Conservation (phyloP, 2,329 filamentous ascomycete genomes). For the Magnaporthiopsis incrustans region DNA sequence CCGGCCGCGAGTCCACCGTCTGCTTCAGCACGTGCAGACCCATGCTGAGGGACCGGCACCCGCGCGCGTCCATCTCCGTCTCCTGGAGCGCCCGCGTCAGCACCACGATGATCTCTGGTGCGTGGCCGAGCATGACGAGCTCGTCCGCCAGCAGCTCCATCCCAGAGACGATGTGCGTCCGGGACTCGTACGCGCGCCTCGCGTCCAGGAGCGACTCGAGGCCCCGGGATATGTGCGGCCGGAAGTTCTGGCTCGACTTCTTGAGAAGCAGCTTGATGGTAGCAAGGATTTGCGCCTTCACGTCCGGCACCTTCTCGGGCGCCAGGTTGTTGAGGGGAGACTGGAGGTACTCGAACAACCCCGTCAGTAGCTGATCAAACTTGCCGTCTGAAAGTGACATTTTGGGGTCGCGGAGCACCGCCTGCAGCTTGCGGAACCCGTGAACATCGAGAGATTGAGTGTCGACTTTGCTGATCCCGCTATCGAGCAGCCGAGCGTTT, state of each 20-base stretch:
- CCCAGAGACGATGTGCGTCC: slow-evolving; percentile 63
- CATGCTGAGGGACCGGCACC: slow-evolving; percentile 49
- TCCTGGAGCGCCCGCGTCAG: slow-evolving; percentile 41
- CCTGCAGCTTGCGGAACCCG: slow-evolving; percentile 71
- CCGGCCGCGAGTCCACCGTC: slow-evolving; percentile 40
- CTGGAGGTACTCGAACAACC: slow-evolving; percentile 66
- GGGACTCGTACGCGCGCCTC: slow-evolving; percentile 57
- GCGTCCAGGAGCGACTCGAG: slow-evolving; percentile 60
- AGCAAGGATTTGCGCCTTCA: slow-evolving; percentile 66
- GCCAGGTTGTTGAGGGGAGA: slow-evolving; percentile 44
- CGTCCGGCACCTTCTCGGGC: slow-evolving; percentile 59
- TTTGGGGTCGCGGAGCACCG: slow-evolving; percentile 59
- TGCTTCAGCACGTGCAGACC: slow-evolving; percentile 55
- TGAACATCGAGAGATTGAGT: slow-evolving; percentile 68
- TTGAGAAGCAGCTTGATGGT: slow-evolving; percentile 67
- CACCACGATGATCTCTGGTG: slow-evolving; percentile 49
- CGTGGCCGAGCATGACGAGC: slow-evolving; percentile 57
- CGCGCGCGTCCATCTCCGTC: slow-evolving; percentile 36
- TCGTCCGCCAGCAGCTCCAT: slow-evolving; percentile 68
- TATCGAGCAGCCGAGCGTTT: slow-evolving; percentile 57
- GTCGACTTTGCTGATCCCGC: slow-evolving; percentile 66
- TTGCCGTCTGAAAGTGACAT: slow-evolving; percentile 57
- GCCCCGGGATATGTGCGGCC: slow-evolving; percentile 58
- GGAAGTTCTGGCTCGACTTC: slow-evolving; percentile 57
- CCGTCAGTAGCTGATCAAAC: slow-evolving; percentile 59